phyloP scores from a whole-genome alignment of 106 monocot species.

The Dendrobium officinale region DNA sequence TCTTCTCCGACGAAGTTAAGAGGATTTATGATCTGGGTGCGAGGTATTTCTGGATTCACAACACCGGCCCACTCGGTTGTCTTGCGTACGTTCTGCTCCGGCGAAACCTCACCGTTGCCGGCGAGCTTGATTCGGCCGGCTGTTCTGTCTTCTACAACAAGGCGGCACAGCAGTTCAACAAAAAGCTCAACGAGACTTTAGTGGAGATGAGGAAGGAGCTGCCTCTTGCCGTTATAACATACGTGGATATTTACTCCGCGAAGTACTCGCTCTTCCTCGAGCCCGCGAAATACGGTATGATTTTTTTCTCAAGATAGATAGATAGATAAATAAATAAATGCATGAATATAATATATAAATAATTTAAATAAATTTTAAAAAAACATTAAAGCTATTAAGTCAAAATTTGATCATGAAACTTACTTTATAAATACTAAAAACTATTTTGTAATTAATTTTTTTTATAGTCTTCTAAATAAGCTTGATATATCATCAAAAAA shows the following conservation, averaged over 20 bases:
- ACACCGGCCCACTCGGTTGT: slow-evolving; percentile 50
- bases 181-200: slow-evolving; percentile 36
- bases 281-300: slow-evolving; percentile 34
- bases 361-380: too few species aligned
- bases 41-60: slow-evolving; percentile 55
- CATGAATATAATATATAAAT: too few species aligned
- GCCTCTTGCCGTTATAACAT: slow-evolving; percentile 26
- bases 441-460: too few species aligned
- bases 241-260: slow-evolving; percentile 46
- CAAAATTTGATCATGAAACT: too few species aligned
- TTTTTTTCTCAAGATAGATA: not conserved
- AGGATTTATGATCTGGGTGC: slow-evolving; percentile 31
- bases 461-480: too few species aligned
- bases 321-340: too few species aligned
- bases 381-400: too few species aligned
- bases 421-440: too few species aligned
- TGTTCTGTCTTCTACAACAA: slow-evolving; percentile 31
- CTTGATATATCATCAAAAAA: too few species aligned
- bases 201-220: slow-evolving; percentile 30
- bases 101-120: not conserved
- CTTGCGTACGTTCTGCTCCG: slow-evolving; percentile 24
- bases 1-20: slow-evolving; percentile 25
- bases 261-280: slow-evolving; percentile 50
- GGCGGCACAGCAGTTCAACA: slow-evolving; percentile 38
- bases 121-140: slow-evolving; percentile 23